Percentiles rank a stretch among this genome's conserved stretches.
Conservation (phyloP, 2,329 filamentous ascomycete species). For the Aspergillus ustus region DNA sequence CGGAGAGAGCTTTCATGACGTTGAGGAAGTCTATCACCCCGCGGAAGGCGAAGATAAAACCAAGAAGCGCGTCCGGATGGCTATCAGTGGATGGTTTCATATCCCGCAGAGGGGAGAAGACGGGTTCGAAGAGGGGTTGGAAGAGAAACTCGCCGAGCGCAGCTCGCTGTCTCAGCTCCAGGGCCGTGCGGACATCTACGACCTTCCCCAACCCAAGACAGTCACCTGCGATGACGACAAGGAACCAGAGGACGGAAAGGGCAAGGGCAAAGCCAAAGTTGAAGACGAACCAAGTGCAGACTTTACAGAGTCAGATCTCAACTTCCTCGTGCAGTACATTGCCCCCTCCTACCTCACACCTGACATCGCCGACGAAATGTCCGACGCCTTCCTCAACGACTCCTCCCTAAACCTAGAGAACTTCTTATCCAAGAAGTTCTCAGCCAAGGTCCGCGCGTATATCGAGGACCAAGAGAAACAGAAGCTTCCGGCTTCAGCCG, state of each 20-base stretch:
- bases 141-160: slow-evolving; percentile 84
- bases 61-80: slow-evolving; percentile 78
- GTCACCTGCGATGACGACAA: slow-evolving; percentile 50
- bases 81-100: slow-evolving; percentile 98
- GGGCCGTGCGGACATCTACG: slow-evolving; percentile 87
- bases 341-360: slow-evolving; percentile 89
- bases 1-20: slow-evolving; percentile 98
- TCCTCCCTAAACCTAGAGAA: slow-evolving; percentile 81
- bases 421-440: slow-evolving; percentile 79
- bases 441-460: slow-evolving; percentile 70
- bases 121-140: slow-evolving; percentile 83
- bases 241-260: slow-evolving; percentile 43
- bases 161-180: slow-evolving; percentile 93
- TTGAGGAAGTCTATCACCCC: slow-evolving; percentile 92
- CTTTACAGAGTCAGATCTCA: slow-evolving; percentile 78
- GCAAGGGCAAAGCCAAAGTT: slow-evolving; percentile 43
- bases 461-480: slow-evolving; percentile 68
- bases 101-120: slow-evolving; percentile 95
- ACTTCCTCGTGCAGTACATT: slow-evolving; percentile 89
- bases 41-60: slow-evolving; percentile 62
- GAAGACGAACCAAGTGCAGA: slow-evolving; percentile 57
- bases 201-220: slow-evolving; percentile 71
- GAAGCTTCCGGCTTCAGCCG: slow-evolving; percentile 48
- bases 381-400: slow-evolving; percentile 77
- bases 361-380: slow-evolving; percentile 82